Conservation (phyloP, 1,284 basidiomycete genomes). For the Boletus nobilissimus region DNA sequence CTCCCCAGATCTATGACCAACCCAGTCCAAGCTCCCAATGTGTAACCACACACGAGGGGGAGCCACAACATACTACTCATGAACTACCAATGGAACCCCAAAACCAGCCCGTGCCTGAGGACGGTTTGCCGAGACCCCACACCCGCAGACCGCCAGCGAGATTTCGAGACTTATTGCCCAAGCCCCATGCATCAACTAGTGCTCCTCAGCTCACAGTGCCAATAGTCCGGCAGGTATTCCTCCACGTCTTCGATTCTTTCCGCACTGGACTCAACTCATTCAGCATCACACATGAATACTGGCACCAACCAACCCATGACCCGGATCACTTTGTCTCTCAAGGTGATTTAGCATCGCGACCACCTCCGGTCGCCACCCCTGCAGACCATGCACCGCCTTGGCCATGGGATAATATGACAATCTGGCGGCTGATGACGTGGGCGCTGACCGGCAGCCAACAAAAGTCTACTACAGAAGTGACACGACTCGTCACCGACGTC, state of each 20-base stretch:
- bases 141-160: background rate
- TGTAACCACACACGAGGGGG: too few relatives aligned
- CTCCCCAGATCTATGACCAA: too few relatives aligned
- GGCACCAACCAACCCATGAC: background rate
- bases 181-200: background rate
- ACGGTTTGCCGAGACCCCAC: too few relatives aligned
- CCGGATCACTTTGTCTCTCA: background rate
- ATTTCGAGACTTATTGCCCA: slow-evolving; percentile 10
- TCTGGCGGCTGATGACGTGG: too few relatives aligned
- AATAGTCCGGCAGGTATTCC: background rate
- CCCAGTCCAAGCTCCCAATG: too few relatives aligned
- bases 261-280: background rate
- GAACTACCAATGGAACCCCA: too few relatives aligned
- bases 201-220: background rate
- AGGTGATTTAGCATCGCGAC: too few relatives aligned
- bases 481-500: too few relatives aligned
- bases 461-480: too few relatives aligned
- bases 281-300: background rate
- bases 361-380: background rate
- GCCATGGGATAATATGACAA: background rate
- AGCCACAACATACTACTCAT: too few relatives aligned
- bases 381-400: background rate
- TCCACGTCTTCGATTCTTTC: background rate
- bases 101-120: too few relatives aligned
- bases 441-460: too few relatives aligned